These are phyloP conservation scores for Strigomonas culicis DNA, from an alignment of 208 protist species.

Conservation along the genomic window DNA sequence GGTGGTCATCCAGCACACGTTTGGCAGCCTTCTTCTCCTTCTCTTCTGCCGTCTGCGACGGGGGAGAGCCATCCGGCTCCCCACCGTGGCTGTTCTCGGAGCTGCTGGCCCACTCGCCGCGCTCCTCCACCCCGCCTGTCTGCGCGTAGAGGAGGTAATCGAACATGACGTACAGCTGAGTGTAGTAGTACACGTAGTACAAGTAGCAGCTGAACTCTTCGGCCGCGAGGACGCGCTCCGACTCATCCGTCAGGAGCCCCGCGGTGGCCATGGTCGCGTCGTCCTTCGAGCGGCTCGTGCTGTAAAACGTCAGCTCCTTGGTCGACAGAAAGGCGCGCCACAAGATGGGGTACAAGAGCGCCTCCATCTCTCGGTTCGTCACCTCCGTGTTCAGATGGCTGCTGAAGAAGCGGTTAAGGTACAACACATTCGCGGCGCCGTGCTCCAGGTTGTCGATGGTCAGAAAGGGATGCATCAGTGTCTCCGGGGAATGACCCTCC, in stretches of 20 bases:
- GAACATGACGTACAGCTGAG: conserved; percentile 83
- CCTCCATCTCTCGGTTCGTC: conserved; percentile 43
- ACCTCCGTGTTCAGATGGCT: conserved; percentile 42
- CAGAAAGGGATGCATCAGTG: conserved; percentile 35
- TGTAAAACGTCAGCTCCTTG: conserved; percentile 26
- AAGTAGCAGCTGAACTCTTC: conserved; percentile 53
- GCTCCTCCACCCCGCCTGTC: conserved; percentile 19
- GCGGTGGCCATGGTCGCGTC: conserved; percentile 26
- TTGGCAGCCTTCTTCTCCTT: neutral
- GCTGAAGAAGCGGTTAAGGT: conserved; percentile 34
- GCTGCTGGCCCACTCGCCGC: neutral
- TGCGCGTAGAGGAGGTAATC: conserved; percentile 53
- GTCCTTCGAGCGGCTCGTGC: conserved; percentile 1
- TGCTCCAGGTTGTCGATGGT: conserved; percentile 32
- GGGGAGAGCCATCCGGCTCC: neutral
- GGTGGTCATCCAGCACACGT: neutral
- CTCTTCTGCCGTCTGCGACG: neutral
- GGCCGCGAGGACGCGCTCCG: conserved; percentile 46
- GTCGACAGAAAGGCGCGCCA: conserved; percentile 50
- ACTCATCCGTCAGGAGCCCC: conserved; percentile 29
- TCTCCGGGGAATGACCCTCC: conserved; percentile 34
- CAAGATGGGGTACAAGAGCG: conserved; percentile 34
- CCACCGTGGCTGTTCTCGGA: neutral
- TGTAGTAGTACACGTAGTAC: conserved; percentile 64
- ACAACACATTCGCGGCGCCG: conserved; percentile 34